Percentiles rank a stretch among this genome's conserved stretches.
phyloP scores from a whole-genome alignment of 768 basidiomycete genomes.

The Suillus spraguei region DNA sequence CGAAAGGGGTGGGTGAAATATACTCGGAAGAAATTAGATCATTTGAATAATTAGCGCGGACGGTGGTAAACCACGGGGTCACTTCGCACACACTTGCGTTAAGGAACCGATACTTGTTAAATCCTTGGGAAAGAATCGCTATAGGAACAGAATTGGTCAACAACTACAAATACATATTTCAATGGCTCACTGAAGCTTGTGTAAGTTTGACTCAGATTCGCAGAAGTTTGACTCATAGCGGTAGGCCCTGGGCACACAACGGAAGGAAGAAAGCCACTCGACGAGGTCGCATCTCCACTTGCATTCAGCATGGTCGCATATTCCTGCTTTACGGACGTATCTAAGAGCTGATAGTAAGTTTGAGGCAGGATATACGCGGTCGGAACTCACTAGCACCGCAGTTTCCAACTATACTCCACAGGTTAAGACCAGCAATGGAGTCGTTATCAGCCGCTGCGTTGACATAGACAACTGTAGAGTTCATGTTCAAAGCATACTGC shows the following conservation, averaged over 20 bases:
- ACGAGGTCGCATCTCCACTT: too few species aligned
- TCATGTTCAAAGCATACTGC: constrained; percentile 1
- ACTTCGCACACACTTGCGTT: constrained; percentile 14
- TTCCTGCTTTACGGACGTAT: background rate
- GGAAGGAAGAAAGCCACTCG: too few species aligned
- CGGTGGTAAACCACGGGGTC: background rate
- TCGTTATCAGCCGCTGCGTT: background rate
- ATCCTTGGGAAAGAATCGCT: constrained; percentile 11
- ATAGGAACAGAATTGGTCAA: background rate
- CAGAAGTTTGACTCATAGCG: too few species aligned
- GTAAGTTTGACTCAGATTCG: too few species aligned
- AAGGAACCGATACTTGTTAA: constrained; percentile 13
- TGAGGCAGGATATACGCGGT: background rate
- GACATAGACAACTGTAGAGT: background rate
- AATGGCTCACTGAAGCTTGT: too few species aligned
- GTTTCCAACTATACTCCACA: constrained; percentile 6
- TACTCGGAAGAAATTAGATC: too few species aligned
- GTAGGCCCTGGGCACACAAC: too few species aligned
- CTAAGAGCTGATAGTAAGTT: background rate
- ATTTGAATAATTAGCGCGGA: too few species aligned
- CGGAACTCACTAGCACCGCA: constrained; percentile 5
- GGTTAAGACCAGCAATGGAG: background rate
- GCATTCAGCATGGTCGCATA: too few species aligned
- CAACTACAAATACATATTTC: background rate
- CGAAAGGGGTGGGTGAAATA: too few species aligned